phyloP scores from a whole-genome alignment of 176 grass and related monocot genomes.

The Musa schizocarpa region DNA sequence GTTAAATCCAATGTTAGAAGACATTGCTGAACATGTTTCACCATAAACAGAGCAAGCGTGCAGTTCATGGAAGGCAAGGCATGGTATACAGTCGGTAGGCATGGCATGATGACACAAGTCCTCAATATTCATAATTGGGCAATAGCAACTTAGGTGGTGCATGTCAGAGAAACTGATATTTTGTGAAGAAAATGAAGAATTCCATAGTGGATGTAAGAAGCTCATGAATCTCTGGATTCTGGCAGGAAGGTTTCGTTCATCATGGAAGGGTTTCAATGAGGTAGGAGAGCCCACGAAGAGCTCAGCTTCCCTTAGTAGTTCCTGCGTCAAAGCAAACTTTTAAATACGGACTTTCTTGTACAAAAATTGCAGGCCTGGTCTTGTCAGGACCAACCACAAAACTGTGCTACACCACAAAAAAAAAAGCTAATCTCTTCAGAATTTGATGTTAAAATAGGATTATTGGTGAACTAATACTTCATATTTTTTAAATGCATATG shows the following conservation, averaged over 20 bases:
- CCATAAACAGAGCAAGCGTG: slow-evolving; percentile 36
- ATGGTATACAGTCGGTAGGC: slow-evolving; percentile 27
- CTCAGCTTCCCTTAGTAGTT: slow-evolving; percentile 27
- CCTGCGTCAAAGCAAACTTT: slow-evolving; percentile 79
- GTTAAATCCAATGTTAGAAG: slow-evolving; percentile 45
- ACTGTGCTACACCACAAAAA: no score
- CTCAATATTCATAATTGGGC: slow-evolving; percentile 6
- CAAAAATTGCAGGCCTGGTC: slow-evolving; percentile 23
- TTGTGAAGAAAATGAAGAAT: slow-evolving; percentile 41
- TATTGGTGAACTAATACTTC: no score
- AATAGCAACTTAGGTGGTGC: not conserved
- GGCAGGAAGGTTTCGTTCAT: slow-evolving; percentile 27
- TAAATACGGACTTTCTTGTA: slow-evolving; percentile 21
- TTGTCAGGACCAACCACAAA: not conserved
- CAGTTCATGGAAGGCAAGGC: slow-evolving; percentile 20
- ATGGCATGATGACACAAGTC: slow-evolving; percentile 16
- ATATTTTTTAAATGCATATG: no score
- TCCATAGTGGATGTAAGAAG: slow-evolving; percentile 27
- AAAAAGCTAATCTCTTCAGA: no score
- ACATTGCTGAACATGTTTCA: slow-evolving; percentile 43
- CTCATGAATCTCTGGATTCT: slow-evolving; percentile 16
- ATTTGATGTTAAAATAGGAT: no score
- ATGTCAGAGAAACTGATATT: not conserved
- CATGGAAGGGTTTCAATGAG: slow-evolving; percentile 24
- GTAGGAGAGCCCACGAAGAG: slow-evolving; percentile 10